Evolutionary conservation across 2,329 filamentous ascomycete species (phyloP).

Genomic region (Penicillium corylophilum): DNA sequence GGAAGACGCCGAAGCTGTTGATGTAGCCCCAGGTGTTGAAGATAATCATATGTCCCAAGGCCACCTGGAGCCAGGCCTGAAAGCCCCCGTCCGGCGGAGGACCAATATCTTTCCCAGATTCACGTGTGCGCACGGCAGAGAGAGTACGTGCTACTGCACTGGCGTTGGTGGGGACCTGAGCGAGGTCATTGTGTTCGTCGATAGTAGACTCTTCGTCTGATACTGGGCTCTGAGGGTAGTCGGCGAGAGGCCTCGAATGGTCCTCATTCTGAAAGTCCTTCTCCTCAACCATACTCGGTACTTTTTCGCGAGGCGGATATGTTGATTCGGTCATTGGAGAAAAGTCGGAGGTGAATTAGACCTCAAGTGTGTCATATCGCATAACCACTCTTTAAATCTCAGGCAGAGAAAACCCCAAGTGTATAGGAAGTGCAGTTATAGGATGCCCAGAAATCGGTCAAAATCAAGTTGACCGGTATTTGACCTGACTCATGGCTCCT

Average conservation of each 20-base stretch:
- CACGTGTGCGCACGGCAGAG: conserved; percentile 38
- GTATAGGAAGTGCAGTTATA: not conserved
- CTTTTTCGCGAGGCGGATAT: not conserved
- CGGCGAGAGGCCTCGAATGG: conserved; percentile 5
- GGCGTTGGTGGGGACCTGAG: conserved; percentile 24
- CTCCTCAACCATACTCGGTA: conserved; percentile 5
- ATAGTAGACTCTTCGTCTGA: conserved; percentile 21
- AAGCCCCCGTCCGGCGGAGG: conserved; percentile 53
- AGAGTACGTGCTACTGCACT: conserved; percentile 34
- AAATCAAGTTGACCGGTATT: not conserved
- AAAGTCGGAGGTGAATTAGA: not conserved
- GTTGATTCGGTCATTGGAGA: not conserved
- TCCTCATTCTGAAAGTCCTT: not conserved
- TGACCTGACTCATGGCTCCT: conserved; percentile 5
- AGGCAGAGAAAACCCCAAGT: not conserved
- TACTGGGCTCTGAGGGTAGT: conserved; percentile 1
- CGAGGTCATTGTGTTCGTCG: conserved; percentile 17
- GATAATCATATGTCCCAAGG: conserved; percentile 53
- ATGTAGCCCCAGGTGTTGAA: conserved; percentile 59
- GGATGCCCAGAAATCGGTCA: not conserved
- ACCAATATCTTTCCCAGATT: conserved; percentile 36
- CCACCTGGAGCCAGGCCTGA: conserved; percentile 57
- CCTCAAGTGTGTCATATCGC: conserved; percentile 1
- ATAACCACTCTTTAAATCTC: not conserved
- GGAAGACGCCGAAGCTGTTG: conserved; percentile 58